Evolutionary conservation across 2,329 filamentous ascomycete genomes (phyloP), one percentile per base, ranked within the genome.

Genomic region (Coleophoma eucalyptorum): DNA sequence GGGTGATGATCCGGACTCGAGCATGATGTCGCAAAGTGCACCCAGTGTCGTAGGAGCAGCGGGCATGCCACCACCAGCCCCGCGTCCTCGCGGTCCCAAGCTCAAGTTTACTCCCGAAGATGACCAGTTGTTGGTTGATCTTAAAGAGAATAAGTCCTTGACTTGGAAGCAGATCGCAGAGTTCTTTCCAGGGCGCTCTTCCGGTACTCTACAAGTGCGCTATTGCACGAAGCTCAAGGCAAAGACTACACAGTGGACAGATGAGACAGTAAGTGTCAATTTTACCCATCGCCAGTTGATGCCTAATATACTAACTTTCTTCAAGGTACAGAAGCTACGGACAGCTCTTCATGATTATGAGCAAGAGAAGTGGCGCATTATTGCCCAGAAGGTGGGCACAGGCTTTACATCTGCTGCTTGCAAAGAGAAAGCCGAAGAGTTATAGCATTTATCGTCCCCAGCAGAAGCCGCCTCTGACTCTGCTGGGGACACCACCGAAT

Each of bases 141-240:
- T 97, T 55, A 97, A 97, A 69, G 92, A 97, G 71, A 92, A 94
- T 64, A 95, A 94, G 69, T 92, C 90, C 65, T 76, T 97, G 65
- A 96, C 92, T 4, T 97, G 92, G 92, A 96, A 96, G 72, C 92
- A 97, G 75, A 97, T 97, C 64, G 90, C 91, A 50, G 92, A 96
- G 65, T 96, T 96, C 71, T 97, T 97, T 61, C 92, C 92, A 1
- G 92, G 91, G 1, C 79, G 92, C 51, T 94, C 89, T 52, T 95
- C 89, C 43, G 92, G 92, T 16, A 96, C 92, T 31, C 72, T 97
- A 54, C 92, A 97, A 69, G 92, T 97, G 49, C 86, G 92, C 34
- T 97, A 97, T 68, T 97, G 92, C 67, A 96, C 91, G 41, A 96
- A 96, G 71, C 75, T 96, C 48, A 96, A 96, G 72, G 91, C 90